A percentile compares a stretch with the other conserved stretches of the same genome.
phyloP scores from a whole-genome alignment of 768 basidiomycete genomes.

The Lyophyllum semitale region DNA sequence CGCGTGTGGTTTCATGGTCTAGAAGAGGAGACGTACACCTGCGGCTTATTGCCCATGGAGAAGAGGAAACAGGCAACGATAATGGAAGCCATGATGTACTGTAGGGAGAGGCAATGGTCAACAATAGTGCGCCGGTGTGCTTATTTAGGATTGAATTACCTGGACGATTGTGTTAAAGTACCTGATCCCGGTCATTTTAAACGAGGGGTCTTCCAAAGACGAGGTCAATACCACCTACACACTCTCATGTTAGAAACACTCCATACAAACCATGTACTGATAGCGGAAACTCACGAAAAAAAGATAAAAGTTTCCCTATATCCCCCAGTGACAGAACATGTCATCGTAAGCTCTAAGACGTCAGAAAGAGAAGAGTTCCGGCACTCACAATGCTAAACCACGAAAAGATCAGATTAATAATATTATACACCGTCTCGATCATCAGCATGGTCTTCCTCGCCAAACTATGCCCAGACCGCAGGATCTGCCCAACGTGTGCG shows the following conservation, averaged over 20 bases:
- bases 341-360: neutral
- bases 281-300: constrained; percentile 71
- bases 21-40: constrained; percentile 51
- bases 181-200: constrained; percentile 62
- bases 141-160: constrained; percentile 34
- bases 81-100: constrained; percentile 84
- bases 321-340: neutral
- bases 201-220: constrained; percentile 76
- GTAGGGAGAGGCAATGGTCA: neutral
- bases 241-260: neutral
- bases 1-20: neutral
- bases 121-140: neutral
- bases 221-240: constrained; percentile 82
- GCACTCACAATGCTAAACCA: constrained; percentile 88
- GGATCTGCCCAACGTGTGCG: constrained; percentile 80
- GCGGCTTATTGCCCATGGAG: constrained; percentile 94
- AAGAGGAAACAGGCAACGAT: constrained; percentile 91
- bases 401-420: constrained; percentile 83
- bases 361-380: neutral
- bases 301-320: constrained; percentile 89
- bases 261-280: neutral
- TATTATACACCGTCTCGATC: constrained; percentile 84
- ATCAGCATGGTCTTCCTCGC: constrained; percentile 73
- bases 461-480: constrained; percentile 80
- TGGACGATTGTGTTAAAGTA: constrained; percentile 79